Evolutionary conservation across 2,329 filamentous ascomycete genomes (phyloP).

Genomic region (Aspergillus tamarii): DNA sequence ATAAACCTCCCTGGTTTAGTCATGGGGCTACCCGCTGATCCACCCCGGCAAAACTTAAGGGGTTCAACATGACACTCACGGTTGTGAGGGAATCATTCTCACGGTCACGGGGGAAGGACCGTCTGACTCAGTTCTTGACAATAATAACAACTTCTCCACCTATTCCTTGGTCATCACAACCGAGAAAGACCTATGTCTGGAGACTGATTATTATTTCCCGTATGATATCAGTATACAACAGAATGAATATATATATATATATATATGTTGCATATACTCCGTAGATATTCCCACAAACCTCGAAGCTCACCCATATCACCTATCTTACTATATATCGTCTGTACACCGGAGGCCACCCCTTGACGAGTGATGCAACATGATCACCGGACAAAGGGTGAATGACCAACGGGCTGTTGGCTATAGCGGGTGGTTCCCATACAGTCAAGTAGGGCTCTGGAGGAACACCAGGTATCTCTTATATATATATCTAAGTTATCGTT

Average conservation of each 20-base stretch:
- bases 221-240: background rate
- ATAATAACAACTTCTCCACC: no score
- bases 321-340: background rate
- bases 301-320: background rate
- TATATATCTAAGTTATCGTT: background rate
- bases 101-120: background rate
- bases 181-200: background rate
- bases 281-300: background rate
- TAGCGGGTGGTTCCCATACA: background rate
- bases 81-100: background rate
- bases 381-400: constrained; percentile 11
- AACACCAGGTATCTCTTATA: background rate
- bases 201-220: background rate
- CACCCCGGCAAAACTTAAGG: background rate
- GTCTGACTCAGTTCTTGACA: background rate
- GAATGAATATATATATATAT: background rate
- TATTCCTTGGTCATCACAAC: background rate
- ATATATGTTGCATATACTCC: background rate
- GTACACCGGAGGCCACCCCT: background rate
- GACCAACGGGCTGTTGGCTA: constrained; percentile 1
- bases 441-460: background rate
- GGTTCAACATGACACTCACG: background rate
- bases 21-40: constrained; percentile 1
- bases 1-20: constrained; percentile 2
- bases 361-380: constrained; percentile 9